These are phyloP conservation scores for Clathrus columnatus DNA, from an alignment of 768 basidiomycete genomes.

Conservation along the genomic window DNA sequence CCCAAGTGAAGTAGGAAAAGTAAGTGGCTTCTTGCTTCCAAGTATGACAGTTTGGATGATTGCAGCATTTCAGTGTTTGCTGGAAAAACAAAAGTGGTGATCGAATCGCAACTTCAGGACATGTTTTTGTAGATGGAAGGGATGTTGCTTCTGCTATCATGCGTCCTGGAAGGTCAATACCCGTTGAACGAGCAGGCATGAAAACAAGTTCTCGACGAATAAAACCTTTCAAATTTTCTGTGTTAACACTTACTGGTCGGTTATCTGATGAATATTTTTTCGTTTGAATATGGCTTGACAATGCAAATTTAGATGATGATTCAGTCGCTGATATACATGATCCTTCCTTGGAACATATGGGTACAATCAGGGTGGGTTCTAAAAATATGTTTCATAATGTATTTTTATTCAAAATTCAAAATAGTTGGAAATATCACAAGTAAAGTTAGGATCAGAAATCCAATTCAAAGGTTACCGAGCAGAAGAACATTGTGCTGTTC, in stretches of 20 bases:
- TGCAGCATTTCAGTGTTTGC: conserved; percentile 48
- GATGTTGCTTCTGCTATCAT: conserved; percentile 21
- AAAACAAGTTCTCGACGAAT: conserved; percentile 28
- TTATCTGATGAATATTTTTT: neutral
- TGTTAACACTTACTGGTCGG: conserved; percentile 32
- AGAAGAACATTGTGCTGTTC: conserved; percentile 5
- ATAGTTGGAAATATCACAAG: conserved; percentile 9
- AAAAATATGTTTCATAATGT: neutral
- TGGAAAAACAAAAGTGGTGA: conserved; percentile 55
- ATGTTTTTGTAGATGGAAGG: conserved; percentile 54
- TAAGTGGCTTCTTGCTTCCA: conserved; percentile 17
- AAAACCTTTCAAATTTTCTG: conserved; percentile 53
- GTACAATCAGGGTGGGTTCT: conserved; percentile 7
- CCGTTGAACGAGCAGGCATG: conserved; percentile 42
- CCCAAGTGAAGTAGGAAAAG: conserved; percentile 51
- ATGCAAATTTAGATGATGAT: conserved; percentile 6
- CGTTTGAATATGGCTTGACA: neutral
- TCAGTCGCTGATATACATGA: conserved; percentile 6
- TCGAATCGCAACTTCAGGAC: conserved; percentile 43
- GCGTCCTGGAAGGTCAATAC: conserved; percentile 53
- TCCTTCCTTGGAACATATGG: conserved; percentile 3
- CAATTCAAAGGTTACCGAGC: conserved; percentile 9
- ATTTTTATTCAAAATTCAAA: neutral
- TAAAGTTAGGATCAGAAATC: conserved; percentile 6
- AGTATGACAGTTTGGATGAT: neutral